Conservation (phyloP, 345 rosid genomes). For the Citrus hindsii region DNA sequence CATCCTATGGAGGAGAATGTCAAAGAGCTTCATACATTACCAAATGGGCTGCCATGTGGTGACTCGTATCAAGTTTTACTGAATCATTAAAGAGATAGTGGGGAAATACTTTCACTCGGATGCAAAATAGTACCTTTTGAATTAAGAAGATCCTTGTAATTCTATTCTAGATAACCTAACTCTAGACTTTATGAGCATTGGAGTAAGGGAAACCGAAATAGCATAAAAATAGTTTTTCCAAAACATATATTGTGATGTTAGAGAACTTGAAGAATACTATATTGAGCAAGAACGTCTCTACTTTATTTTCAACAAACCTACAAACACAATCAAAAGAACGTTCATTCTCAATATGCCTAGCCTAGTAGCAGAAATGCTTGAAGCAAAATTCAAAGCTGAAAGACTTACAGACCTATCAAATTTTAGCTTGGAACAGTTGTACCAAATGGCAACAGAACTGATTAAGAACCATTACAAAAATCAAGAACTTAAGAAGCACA, state of each 20-base stretch:
- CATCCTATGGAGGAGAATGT: no score
- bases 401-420: accelerated
- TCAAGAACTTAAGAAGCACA: not conserved
- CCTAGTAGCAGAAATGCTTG: accelerated
- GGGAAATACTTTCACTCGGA: accelerated
- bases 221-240: accelerated
- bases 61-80: accelerated
- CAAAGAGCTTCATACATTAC: no score
- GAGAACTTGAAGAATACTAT: not conserved
- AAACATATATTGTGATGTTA: not conserved
- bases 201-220: accelerated
- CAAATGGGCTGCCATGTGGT: accelerated
- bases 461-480: not conserved
- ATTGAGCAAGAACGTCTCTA: not conserved
- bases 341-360: not conserved
- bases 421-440: accelerated
- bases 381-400: not conserved
- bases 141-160: accelerated
- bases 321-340: not conserved
- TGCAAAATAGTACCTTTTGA: accelerated
- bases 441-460: not conserved
- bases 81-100: no score
- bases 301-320: not conserved
- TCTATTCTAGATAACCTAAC: accelerated
- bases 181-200: no score